These are phyloP conservation scores for Blastocystis hominis DNA, from an alignment of 352 stramenopile species.

Conservation along the genomic window DNA sequence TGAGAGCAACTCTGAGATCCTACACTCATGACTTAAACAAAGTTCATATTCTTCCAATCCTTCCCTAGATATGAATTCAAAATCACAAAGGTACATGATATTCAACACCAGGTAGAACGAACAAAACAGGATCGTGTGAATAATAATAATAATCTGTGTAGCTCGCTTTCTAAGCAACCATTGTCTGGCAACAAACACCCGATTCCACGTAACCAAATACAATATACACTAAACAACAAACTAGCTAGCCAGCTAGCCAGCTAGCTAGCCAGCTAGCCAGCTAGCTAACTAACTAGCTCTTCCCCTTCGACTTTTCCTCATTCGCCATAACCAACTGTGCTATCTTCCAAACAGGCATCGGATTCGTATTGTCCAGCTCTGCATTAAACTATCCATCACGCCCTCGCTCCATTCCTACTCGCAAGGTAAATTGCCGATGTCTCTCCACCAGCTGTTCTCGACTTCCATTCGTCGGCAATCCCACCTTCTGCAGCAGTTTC, in stretches of 20 bases:
- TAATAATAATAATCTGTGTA: too few relatives aligned
- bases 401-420: neutral
- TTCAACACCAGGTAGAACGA: neutral
- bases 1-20: neutral
- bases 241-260: too few relatives aligned
- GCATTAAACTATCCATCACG: slow-evolving; percentile 31
- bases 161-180: too few relatives aligned
- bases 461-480: slow-evolving; percentile 9
- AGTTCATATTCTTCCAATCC: neutral
- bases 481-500: slow-evolving; percentile 8
- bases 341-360: slow-evolving; percentile 45
- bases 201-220: too few relatives aligned
- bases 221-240: too few relatives aligned
- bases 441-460: slow-evolving; percentile 11
- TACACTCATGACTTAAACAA: neutral
- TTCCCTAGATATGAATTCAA: neutral
- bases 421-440: slow-evolving; percentile 27
- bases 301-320: slow-evolving; percentile 32
- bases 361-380: slow-evolving; percentile 29
- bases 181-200: too few relatives aligned
- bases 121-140: neutral
- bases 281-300: neutral
- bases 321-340: slow-evolving; percentile 26
- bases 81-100: neutral
- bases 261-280: neutral